Evolutionary conservation across 2,329 filamentous ascomycete species (phyloP).

Genomic region (Akanthomyces uredinophilus): DNA sequence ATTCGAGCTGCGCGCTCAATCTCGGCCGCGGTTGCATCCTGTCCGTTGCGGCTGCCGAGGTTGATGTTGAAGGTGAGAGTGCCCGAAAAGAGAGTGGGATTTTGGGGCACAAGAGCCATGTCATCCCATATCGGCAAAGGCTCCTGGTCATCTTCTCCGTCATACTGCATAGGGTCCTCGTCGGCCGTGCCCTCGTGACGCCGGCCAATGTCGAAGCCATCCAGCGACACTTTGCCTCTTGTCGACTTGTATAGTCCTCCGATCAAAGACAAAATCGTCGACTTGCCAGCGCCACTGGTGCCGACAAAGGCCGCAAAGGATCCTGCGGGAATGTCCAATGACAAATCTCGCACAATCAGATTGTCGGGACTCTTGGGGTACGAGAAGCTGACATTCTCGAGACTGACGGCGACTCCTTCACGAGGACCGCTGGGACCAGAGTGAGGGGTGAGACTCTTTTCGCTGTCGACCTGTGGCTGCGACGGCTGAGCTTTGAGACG

Average conservation of each 20-base stretch:
- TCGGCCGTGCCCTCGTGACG: not conserved
- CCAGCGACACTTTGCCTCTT: not conserved
- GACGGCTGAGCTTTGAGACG: not conserved
- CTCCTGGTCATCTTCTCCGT: not conserved
- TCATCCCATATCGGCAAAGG: slow-evolving; percentile 29
- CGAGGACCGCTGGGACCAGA: not conserved
- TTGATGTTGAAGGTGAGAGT: slow-evolving; percentile 36
- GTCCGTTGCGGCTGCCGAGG: slow-evolving; percentile 38
- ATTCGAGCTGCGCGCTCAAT: slow-evolving; percentile 51
- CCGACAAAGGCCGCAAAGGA: slow-evolving; percentile 10
- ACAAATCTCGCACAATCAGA: not conserved
- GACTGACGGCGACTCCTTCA: slow-evolving; percentile 5
- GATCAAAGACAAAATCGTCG: slow-evolving; percentile 10
- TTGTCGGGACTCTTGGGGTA: slow-evolving; percentile 14
- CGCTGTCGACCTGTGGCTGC: slow-evolving; percentile 10
- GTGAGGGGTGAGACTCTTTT: not conserved
- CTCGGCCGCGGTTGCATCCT: slow-evolving; percentile 41
- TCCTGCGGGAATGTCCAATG: slow-evolving; percentile 4
- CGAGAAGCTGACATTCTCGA: slow-evolving; percentile 15
- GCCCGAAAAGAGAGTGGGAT: slow-evolving; percentile 37
- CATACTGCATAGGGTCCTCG: not conserved
- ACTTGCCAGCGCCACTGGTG: slow-evolving; percentile 13
- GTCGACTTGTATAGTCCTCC: slow-evolving; percentile 11
- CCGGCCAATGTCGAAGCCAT: slow-evolving; percentile 19
- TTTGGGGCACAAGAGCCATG: slow-evolving; percentile 36